Evolutionary conservation across 2,329 filamentous ascomycete species (phyloP).

Genomic region (Paracorniculantispora psalliotae): DNA sequence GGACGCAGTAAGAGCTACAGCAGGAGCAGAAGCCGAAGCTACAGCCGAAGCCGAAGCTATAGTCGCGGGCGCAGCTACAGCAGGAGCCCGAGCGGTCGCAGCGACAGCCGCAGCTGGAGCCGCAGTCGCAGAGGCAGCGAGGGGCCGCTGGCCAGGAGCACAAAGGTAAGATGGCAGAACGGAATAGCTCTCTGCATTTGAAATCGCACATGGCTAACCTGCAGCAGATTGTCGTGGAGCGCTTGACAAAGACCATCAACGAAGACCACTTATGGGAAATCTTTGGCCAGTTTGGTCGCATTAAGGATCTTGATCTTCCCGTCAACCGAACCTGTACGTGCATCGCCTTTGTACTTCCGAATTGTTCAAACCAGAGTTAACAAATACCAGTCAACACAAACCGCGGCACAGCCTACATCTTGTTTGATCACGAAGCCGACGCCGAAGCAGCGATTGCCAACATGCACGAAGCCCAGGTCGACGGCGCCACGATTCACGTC

Average conservation of each 20-base stretch:
- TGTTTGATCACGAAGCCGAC: conserved; percentile 70
- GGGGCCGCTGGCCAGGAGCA: conserved; percentile 40
- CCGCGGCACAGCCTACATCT: conserved; percentile 87
- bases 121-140: conserved; percentile 26
- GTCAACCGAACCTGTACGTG: conserved; percentile 76
- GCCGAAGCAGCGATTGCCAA: conserved; percentile 87
- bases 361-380: conserved; percentile 28
- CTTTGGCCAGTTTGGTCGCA: conserved; percentile 81
- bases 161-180: too few species aligned
- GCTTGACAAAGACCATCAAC: conserved; percentile 91
- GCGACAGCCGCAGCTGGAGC: conserved; percentile 27
- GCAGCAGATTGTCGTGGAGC: conserved; percentile 78
- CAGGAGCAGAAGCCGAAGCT: conserved; percentile 20
- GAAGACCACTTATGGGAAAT: conserved; percentile 86
- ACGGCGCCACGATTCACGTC: conserved; percentile 77
- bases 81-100: conserved; percentile 26
- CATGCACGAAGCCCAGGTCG: conserved; percentile 96
- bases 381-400: conserved; percentile 64
- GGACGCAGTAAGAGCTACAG: conserved; percentile 27
- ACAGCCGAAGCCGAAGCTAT: conserved; percentile 22
- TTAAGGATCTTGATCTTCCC: conserved; percentile 83
- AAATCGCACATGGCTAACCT: background rate
- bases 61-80: conserved; percentile 21
- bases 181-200: background rate
- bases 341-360: background rate